Base-by-base conservation (phyloP, 2,329 filamentous ascomycete genomes). In the Sarocladiaceae sp. region DNA sequence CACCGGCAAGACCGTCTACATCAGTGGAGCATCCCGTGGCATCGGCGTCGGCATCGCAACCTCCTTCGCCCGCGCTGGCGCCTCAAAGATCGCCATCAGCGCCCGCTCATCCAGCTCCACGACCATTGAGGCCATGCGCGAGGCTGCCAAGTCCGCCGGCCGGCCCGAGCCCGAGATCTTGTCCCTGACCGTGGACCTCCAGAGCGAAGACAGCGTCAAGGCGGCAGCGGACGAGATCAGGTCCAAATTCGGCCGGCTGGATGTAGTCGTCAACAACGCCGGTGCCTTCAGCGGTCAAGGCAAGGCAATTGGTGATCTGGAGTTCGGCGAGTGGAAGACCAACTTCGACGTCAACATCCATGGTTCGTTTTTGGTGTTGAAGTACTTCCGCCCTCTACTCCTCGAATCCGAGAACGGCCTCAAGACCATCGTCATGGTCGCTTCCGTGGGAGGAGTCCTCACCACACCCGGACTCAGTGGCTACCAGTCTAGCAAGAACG, bases 1-100 rank as follows among this genome's bases (percentile, higher is more conserved):
- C 18, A 24, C 50, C 0, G 61, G 61, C 2, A 65, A 64, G 29
- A 54, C 59, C 0, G 58, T 69, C 31, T 66, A 83, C 45, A 70
- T 82, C 45, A 76, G 69, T 1, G 78, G 78, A 5, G 76, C 71
- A 0, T 74, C 70, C 2, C 69, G 68, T 29, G 75, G 76, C 9
- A 68, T 80, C 19, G 78, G 79, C 2, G 63, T 63, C 2, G 66
- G 70, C 6, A 74, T 70, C 2, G 75, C 75, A 1, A 54, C 74
- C 15, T 68, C 72, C 3, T 82, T 72, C 52, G 78, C 77, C 7
- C 63, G 61, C 48, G 76, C 77, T 2, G 72, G 73, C 2, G 73
- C 70, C 13, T 65, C 68, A 0, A 56, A 59, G 20, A 74, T 83
- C 45, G 69, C 70, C 7, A 60, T 82, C 3, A 67, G 62, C 3